These are phyloP conservation scores for Gaeumannomyces sp. DNA, from an alignment of 2,329 filamentous ascomycete species.

Conservation along the genomic window DNA sequence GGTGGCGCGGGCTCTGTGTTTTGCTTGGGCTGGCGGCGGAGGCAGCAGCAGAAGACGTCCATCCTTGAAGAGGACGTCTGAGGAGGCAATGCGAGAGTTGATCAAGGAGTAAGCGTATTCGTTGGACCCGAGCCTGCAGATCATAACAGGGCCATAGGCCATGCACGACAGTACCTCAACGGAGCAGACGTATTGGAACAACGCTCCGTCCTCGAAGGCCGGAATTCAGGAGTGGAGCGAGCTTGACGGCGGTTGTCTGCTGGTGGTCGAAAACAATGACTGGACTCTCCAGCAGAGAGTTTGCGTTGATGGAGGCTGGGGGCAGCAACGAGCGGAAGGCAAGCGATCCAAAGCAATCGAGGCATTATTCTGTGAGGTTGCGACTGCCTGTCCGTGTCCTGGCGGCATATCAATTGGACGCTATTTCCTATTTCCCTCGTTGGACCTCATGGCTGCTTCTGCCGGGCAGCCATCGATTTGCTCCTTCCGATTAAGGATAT, in stretches of 20 bases:
- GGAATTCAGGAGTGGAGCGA: not conserved
- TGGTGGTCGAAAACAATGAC: not conserved
- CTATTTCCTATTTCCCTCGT: not conserved
- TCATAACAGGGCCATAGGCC: not conserved
- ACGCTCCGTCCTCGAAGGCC: not conserved
- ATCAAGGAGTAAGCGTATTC: not conserved
- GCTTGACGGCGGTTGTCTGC: not conserved
- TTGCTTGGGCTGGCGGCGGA: constrained; percentile 9
- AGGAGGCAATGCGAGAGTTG: not conserved
- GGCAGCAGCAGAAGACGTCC: constrained; percentile 17
- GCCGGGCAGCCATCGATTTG: not conserved
- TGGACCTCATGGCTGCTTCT: not conserved
- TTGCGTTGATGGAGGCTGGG: not conserved
- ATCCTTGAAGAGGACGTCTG: not conserved
- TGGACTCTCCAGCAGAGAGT: not conserved
- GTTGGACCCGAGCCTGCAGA: not conserved
- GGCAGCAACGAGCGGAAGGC: not conserved
- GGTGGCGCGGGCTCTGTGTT: not conserved
- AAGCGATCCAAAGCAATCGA: not conserved
- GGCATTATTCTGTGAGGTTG: not conserved
- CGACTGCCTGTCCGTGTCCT: not conserved
- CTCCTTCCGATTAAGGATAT: not conserved
- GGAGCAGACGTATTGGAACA: not conserved
- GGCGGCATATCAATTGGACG: not conserved
- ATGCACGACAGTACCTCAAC: not conserved